Conservation (phyloP, 1,139 yeast genomes). For the Petasospora fabianii region DNA sequence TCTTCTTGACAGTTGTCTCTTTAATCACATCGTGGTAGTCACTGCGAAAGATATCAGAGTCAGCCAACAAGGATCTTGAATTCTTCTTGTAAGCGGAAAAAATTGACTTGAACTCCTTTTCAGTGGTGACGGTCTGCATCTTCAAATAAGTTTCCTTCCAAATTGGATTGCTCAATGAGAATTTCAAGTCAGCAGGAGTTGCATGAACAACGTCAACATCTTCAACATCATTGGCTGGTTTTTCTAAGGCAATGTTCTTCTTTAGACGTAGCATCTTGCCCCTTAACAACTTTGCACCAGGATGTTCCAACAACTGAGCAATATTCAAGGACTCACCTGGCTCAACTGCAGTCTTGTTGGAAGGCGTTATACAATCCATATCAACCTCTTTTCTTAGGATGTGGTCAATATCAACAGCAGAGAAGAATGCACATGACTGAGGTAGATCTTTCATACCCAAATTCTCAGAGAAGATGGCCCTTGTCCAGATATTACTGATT, state of each 20-base stretch:
- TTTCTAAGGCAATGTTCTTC: constrained; percentile 9
- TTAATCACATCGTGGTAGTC: background rate
- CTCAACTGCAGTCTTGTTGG: constrained; percentile 66
- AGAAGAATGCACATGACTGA: constrained; percentile 92
- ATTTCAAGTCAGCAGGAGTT: too few species aligned
- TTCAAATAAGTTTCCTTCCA: constrained; percentile 27
- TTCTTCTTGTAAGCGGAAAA: constrained; percentile 1
- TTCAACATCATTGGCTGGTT: background rate
- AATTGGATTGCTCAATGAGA: constrained; percentile 17
- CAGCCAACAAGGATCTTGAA: background rate
- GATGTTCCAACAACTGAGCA: constrained; percentile 41
- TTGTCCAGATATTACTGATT: constrained; percentile 89
- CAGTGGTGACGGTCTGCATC: constrained; percentile 32
- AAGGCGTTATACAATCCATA: constrained; percentile 87
- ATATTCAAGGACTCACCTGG: constrained; percentile 80
- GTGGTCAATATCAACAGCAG: constrained; percentile 87
- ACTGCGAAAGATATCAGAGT: background rate
- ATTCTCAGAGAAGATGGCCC: constrained; percentile 94
- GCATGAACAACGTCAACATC: constrained; percentile 3
- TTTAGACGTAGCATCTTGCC: constrained; percentile 18
- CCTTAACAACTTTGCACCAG: constrained; percentile 23
- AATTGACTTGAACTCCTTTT: constrained; percentile 28
- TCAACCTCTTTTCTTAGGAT: constrained; percentile 87
- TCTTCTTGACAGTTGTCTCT: background rate
- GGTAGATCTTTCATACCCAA: constrained; percentile 88